phyloP scores from a whole-genome alignment of 2,329 filamentous ascomycete species.

The Aspergillus caelatus region DNA sequence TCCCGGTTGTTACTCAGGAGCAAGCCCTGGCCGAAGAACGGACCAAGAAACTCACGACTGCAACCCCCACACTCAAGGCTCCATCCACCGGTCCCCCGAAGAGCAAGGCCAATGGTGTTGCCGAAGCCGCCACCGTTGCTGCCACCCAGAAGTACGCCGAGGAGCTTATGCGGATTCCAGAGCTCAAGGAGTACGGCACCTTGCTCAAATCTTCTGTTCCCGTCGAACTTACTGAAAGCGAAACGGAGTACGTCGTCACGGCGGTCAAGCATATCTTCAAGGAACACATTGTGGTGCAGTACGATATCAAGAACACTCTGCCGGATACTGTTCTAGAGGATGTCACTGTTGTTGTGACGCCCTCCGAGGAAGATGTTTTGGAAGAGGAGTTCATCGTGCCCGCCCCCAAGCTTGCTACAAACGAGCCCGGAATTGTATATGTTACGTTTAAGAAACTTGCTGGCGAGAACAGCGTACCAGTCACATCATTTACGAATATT shows the following conservation, averaged over 20 bases:
- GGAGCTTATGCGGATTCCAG: constrained; percentile 84
- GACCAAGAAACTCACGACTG: constrained; percentile 93
- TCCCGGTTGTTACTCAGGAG: constrained; percentile 92
- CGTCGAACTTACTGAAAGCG: constrained; percentile 91
- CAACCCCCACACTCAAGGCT: constrained; percentile 90
- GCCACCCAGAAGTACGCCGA: constrained; percentile 86
- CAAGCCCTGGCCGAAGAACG: constrained; percentile 95
- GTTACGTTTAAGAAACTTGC: constrained; percentile 86
- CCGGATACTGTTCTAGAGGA: constrained; percentile 88
- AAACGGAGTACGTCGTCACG: constrained; percentile 94
- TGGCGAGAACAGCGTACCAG: constrained; percentile 75
- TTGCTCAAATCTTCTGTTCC: constrained; percentile 88
- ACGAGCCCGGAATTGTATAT: constrained; percentile 91
- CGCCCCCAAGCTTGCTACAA: constrained; percentile 76
- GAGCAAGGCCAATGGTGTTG: constrained; percentile 65
- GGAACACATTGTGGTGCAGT: constrained; percentile 93
- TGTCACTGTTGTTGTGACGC: constrained; percentile 78
- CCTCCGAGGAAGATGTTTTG: constrained; percentile 72
- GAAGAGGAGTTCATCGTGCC: constrained; percentile 93
- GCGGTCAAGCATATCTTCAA: constrained; percentile 98
- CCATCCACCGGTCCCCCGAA: constrained; percentile 80
- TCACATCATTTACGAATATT: constrained; percentile 83
- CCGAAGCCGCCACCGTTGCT: constrained; percentile 77
- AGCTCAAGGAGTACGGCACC: constrained; percentile 84
- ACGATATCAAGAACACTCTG: constrained; percentile 96